Percentiles rank a stretch among this genome's conserved stretches.
Evolutionary conservation across 2,329 filamentous ascomycete species (phyloP).

Genomic region (Fusarium scirpi): DNA sequence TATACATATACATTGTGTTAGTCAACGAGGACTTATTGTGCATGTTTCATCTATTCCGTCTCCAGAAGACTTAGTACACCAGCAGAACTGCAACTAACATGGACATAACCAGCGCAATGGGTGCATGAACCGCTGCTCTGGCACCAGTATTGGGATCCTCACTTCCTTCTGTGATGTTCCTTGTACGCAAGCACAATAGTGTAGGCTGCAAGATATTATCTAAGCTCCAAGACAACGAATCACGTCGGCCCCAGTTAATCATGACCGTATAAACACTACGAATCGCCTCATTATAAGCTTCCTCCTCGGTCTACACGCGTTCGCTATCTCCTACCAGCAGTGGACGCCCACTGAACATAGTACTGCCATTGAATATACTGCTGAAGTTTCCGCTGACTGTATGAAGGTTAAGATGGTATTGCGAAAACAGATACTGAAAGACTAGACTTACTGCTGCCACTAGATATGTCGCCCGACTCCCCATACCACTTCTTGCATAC

Average conservation of each 20-base stretch:
- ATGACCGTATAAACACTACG: conserved; percentile 26
- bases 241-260: conserved; percentile 22
- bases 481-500: conserved; percentile 14
- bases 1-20: neutral
- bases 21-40: neutral
- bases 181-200: conserved; percentile 20
- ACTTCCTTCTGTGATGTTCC: conserved; percentile 22
- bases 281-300: conserved; percentile 21
- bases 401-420: neutral
- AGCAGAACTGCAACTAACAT: conserved; percentile 2
- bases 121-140: conserved; percentile 2
- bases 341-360: conserved; percentile 4
- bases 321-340: neutral
- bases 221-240: neutral
- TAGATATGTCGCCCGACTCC: neutral
- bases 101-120: neutral
- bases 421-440: neutral
- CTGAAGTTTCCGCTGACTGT: conserved; percentile 12
- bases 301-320: conserved; percentile 11
- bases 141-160: conserved; percentile 14
- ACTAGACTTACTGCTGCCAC: neutral
- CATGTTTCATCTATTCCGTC: neutral
- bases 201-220: conserved; percentile 15
- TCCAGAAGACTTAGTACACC: neutral
- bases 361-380: neutral